These are phyloP conservation scores for Hypoxylon sp. DNA, from an alignment of 2,329 filamentous ascomycete species.

Conservation along the genomic window DNA sequence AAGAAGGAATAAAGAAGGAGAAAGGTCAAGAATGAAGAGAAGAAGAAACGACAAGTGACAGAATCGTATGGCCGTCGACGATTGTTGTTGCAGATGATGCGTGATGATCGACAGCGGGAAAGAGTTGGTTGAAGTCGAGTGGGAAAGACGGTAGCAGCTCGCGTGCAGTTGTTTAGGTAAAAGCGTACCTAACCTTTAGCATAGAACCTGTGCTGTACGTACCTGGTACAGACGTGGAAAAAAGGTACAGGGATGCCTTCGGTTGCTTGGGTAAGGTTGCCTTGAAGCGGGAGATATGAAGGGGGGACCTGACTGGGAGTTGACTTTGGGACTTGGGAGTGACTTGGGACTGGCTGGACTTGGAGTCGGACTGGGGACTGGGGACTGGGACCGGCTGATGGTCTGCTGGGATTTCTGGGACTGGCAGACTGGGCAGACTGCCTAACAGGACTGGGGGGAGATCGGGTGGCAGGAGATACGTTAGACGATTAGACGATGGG, in stretches of 20 bases:
- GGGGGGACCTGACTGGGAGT: neutral
- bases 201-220: no score
- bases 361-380: neutral
- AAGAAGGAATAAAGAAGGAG: conserved; percentile 11
- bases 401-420: no score
- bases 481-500: no score
- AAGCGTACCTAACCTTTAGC: no score
- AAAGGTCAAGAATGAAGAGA: conserved; percentile 10
- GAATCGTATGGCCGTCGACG: conserved; percentile 22
- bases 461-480: no score
- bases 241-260: conserved; percentile 29
- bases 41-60: conserved; percentile 10
- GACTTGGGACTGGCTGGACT: neutral
- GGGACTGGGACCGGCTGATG: conserved; percentile 19
- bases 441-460: no score
- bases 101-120: conserved; percentile 36
- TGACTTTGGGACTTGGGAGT: no score
- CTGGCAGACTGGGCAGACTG: no score
- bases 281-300: conserved; percentile 6
- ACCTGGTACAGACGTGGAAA: conserved; percentile 9
- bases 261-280: conserved; percentile 10
- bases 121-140: conserved; percentile 28
- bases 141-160: conserved; percentile 12
- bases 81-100: conserved; percentile 37
- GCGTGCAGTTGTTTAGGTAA: conserved; percentile 2